phyloP scores from a whole-genome alignment of 2,329 filamentous ascomycete genomes.

The Botrytis squamosa region DNA sequence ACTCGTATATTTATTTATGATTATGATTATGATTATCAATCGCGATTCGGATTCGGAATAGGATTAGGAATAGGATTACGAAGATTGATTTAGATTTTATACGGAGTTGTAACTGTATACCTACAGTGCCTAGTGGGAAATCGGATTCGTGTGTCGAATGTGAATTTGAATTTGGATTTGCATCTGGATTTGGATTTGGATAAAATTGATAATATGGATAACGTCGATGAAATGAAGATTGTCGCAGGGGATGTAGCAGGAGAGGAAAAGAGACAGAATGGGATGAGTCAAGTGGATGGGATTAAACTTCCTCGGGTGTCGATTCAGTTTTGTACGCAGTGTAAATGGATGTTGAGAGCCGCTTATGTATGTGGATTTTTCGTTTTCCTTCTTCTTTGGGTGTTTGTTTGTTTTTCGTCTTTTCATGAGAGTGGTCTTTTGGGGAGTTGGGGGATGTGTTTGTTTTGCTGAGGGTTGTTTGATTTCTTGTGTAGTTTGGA shows the following conservation, averaged over 20 bases:
- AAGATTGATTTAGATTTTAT: neutral
- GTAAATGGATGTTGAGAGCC: slow-evolving; percentile 81
- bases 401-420: neutral
- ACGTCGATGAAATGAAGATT: neutral
- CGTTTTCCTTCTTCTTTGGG: neutral
- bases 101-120: no score
- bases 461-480: neutral
- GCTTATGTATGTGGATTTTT: slow-evolving; percentile 64
- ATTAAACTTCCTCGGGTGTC: slow-evolving; percentile 62
- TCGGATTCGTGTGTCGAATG: no score
- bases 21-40: neutral
- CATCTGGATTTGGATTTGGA: neutral
- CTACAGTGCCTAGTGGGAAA: neutral
- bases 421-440: neutral
- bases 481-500: neutral
- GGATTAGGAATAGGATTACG: neutral
- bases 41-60: neutral
- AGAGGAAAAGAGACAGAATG: neutral
- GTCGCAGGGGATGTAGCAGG: neutral
- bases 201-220: neutral
- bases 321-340: slow-evolving; percentile 93
- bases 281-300: neutral
- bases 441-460: no score
- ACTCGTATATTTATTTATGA: neutral
- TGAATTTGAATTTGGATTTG: neutral